Evolutionary conservation across 371 early-diverging fungal species (phyloP).

Genomic region (Mortierella sp.): DNA sequence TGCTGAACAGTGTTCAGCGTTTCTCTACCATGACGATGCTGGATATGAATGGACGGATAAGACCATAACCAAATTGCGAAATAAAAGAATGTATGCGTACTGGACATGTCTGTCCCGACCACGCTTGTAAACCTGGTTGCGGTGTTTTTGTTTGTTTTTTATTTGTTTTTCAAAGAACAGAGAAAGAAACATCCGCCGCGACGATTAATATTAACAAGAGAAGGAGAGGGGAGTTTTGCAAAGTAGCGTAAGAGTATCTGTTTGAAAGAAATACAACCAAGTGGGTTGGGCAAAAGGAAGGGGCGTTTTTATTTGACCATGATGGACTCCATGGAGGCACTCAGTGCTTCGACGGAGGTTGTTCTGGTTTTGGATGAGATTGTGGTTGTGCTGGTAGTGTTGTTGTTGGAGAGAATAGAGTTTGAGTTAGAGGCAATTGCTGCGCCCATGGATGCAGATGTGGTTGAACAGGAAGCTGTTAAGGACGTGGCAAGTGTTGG

Average conservation of each 20-base stretch:
- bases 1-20: too few species aligned
- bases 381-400: neutral
- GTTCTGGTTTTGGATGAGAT: constrained; percentile 9
- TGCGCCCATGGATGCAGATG: neutral
- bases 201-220: neutral
- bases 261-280: neutral
- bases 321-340: constrained; percentile 42
- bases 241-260: neutral
- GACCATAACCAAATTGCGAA: too few species aligned
- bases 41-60: too few species aligned
- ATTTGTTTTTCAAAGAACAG: neutral
- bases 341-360: constrained; percentile 24
- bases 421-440: neutral
- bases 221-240: neutral
- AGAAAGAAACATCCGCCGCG: too few species aligned
- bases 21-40: too few species aligned
- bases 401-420: constrained; percentile 1
- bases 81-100: too few species aligned
- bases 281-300: too few species aligned
- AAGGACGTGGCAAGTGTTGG: too few species aligned
- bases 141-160: neutral
- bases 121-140: too few species aligned
- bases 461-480: neutral
- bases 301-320: constrained; percentile 49
- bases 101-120: too few species aligned